Conservation (phyloP, 352 stramenopile species). For the Globisporangium irregulare region DNA sequence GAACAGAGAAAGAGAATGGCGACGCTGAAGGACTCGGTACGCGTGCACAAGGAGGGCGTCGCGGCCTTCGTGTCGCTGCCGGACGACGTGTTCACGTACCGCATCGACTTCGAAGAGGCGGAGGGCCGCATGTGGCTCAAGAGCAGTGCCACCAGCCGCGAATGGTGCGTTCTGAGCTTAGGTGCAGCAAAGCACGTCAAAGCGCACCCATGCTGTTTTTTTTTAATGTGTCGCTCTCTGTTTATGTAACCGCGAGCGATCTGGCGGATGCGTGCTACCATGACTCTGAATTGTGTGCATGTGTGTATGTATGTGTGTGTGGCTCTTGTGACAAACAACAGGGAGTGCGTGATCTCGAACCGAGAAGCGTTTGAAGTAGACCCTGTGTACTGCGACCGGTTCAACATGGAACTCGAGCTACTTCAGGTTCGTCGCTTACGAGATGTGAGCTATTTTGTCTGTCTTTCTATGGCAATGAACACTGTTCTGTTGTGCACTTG, state of each 20-base stretch:
- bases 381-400: neutral
- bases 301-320: neutral
- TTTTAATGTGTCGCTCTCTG: too few species aligned
- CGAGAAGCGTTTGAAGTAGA: neutral
- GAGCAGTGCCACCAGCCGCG: neutral
- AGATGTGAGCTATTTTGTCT: too few species aligned
- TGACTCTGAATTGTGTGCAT: neutral
- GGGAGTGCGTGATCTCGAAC: neutral
- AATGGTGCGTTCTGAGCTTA: neutral
- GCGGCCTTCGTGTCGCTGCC: neutral
- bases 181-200: neutral
- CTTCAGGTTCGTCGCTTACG: neutral
- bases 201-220: too few species aligned
- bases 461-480: neutral
- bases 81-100: neutral
- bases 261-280: neutral
- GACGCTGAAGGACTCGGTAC: too few species aligned
- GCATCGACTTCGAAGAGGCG: neutral
- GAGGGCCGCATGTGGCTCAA: neutral
- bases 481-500: neutral
- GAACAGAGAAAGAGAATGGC: too few species aligned
- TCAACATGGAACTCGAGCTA: constrained; percentile 2
- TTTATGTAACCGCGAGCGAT: neutral
- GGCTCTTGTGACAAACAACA: neutral
- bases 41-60: neutral